phyloP scores from a whole-genome alignment of 192 early-diverging fungal species.

The Linnemannia hyalina region DNA sequence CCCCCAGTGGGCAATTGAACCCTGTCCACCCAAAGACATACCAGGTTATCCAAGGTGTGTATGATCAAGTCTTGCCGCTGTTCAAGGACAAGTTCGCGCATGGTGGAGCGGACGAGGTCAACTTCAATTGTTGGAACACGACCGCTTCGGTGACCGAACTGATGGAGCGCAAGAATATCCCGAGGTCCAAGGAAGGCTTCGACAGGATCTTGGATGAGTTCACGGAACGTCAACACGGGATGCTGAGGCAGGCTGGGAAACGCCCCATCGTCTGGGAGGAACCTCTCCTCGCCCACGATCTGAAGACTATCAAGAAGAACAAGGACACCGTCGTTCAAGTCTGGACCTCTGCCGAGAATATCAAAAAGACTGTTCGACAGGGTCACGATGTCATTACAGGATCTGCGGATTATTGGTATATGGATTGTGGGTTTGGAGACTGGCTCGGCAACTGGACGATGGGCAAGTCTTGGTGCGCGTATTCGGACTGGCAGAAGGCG shows the following conservation, averaged over 20 bases:
- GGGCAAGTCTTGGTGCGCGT: slow-evolving; percentile 68
- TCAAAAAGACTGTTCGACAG: slow-evolving; percentile 68
- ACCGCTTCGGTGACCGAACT: slow-evolving; percentile 50
- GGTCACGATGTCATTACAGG: slow-evolving; percentile 79
- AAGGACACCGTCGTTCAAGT: slow-evolving; percentile 79
- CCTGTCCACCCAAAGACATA: slow-evolving; percentile 74
- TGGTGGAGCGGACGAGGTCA: slow-evolving; percentile 84
- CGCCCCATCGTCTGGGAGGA: slow-evolving; percentile 86
- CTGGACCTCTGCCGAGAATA: slow-evolving; percentile 74
- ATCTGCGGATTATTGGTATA: slow-evolving; percentile 75
- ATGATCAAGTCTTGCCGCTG: slow-evolving; percentile 73
- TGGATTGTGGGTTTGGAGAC: slow-evolving; percentile 84
- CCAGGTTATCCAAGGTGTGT: slow-evolving; percentile 69
- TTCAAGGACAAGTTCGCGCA: slow-evolving; percentile 84
- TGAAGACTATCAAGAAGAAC: slow-evolving; percentile 55
- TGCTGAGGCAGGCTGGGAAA: slow-evolving; percentile 61
- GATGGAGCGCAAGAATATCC: slow-evolving; percentile 38
- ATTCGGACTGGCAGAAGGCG: slow-evolving; percentile 80
- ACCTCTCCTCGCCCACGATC: slow-evolving; percentile 67
- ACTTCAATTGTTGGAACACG: slow-evolving; percentile 75
- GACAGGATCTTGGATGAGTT: slow-evolving; percentile 57
- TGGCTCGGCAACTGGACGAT: slow-evolving; percentile 67
- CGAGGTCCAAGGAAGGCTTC: slow-evolving; percentile 22
- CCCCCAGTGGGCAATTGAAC: slow-evolving; percentile 89
- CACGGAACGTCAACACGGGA: slow-evolving; percentile 62